These are phyloP conservation scores for Suillus subaureus DNA, from an alignment of 768 basidiomycete genomes.

Conservation along the genomic window DNA sequence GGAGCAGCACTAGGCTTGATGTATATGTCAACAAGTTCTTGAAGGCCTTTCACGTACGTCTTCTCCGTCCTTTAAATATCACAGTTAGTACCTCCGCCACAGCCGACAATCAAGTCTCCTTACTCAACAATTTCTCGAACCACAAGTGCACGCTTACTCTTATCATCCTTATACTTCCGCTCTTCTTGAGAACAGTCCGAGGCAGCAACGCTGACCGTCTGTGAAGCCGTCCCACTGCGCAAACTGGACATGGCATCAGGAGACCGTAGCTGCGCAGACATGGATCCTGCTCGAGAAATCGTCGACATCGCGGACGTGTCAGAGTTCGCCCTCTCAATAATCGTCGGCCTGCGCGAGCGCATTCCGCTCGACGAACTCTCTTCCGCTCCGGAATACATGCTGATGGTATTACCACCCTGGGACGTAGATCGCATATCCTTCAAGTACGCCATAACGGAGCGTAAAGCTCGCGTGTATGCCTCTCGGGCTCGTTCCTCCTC, in stretches of 20 bases:
- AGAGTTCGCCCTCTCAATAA: constrained; percentile 47
- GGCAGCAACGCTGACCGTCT: constrained; percentile 72
- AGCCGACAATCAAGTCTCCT: constrained; percentile 33
- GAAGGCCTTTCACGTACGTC: constrained; percentile 92
- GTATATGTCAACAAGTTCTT: constrained; percentile 94
- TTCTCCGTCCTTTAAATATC: constrained; percentile 74
- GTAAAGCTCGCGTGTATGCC: constrained; percentile 76
- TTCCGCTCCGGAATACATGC: constrained; percentile 56
- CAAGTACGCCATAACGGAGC: constrained; percentile 94
- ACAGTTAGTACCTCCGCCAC: constrained; percentile 19
- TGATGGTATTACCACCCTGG: constrained; percentile 52
- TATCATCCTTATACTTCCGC: constrained; percentile 91
- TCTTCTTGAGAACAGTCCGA: constrained; percentile 79
- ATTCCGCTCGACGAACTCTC: constrained; percentile 41
- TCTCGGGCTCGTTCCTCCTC: constrained; percentile 76
- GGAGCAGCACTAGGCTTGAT: constrained; percentile 80
- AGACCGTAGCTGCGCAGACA: constrained; percentile 63
- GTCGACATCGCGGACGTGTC: constrained; percentile 50
- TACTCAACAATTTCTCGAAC: constrained; percentile 91
- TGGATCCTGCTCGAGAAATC: constrained; percentile 45
- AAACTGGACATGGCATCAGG: constrained; percentile 62
- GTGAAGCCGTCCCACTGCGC: constrained; percentile 60
- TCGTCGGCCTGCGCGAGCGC: constrained; percentile 69
- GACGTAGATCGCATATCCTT: constrained; percentile 90
- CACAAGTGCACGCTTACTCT: constrained; percentile 78